Base-by-base conservation (phyloP, 257 asterid genomes). In the Ehretia macrophylla region DNA sequence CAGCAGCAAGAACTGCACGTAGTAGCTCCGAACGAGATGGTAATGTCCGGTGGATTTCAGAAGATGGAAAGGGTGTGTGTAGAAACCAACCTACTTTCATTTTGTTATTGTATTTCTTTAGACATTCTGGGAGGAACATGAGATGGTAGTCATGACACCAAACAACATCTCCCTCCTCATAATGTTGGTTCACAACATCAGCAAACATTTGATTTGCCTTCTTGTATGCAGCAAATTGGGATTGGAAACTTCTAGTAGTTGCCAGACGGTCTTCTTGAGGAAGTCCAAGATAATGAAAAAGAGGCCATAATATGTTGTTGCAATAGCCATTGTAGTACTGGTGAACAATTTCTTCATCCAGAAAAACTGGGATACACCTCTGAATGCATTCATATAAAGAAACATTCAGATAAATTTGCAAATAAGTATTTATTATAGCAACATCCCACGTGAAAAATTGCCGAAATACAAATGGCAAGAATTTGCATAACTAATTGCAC, bases 31-130 rank as follows among this genome's bases (percentile, higher is more conserved):
- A 81, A 74, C 95, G 72, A 59, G 90, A 88, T 1, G 97, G 95
- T 65, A 88, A 65, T 17, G 97, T 88, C 60, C 97, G 77, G 69
- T 88, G 90, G 47, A 88, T 86, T 67, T 88, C 95, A 11, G 95
- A 85, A 60, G 97, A 88, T 56, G 97, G 95, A 65, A 88, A 86
- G 19, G 97, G 97, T 8, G 97, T 88, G 75, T 88, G 97, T 38
- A 88, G 94, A 80, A 88, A 88, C 95, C 97, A 88, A 16, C 97
- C 97, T 9, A 88, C 95, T 77, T 88, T 88, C 95, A 86, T 86
- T 55, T 72, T 69, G 59, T 40, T 71, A 65, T 88, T 88, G 57
- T 76, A 60, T n/a, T 86, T 90, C 63, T 88, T 86, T 10, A 86
- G 88, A 69, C 90, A 86, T 72, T 81, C 80, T 2, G 96, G 95